These are phyloP conservation scores for Heritiera fomes DNA, from an alignment of 345 rosid species.

Conservation along the genomic window DNA sequence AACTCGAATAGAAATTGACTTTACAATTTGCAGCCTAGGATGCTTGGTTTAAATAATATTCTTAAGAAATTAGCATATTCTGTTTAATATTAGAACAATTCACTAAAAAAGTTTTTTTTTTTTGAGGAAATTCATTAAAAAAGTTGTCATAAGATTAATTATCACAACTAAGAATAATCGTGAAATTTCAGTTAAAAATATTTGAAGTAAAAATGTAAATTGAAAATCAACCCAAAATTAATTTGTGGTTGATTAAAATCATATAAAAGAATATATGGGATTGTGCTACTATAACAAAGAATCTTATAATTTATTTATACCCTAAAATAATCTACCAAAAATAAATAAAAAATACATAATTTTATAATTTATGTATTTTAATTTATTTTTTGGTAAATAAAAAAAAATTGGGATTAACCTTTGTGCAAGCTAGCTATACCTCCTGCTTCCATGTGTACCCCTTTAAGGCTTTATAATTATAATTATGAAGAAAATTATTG, in stretches of 20 bases:
- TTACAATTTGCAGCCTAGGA: no score
- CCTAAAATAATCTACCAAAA: not conserved
- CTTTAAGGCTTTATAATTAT: not conserved
- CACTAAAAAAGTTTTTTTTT: not conserved
- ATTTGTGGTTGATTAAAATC: not conserved
- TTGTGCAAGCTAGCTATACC: not conserved
- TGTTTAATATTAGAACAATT: no score
- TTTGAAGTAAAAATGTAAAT: not conserved
- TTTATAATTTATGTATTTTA: no score
- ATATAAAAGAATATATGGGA: not conserved
- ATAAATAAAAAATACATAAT: no score
- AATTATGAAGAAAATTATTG: not conserved
- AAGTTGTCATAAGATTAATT: not conserved
- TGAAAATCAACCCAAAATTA: not conserved
- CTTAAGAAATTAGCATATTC: no score
- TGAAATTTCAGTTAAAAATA: not conserved
- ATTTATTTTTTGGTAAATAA: not conserved
- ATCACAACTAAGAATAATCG: not conserved
- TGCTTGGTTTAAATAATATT: not conserved
- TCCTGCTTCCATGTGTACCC: not conserved
- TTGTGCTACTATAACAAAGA: conserved; percentile 1
- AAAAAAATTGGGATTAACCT: not conserved
- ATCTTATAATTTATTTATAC: not conserved
- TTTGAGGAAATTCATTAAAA: not conserved
- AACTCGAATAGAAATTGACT: no score